Evolutionary conservation across 1,284 basidiomycete genomes (phyloP), one percentile per base, ranked within the genome.

Genomic region (Sphaerobolus stellatus): DNA sequence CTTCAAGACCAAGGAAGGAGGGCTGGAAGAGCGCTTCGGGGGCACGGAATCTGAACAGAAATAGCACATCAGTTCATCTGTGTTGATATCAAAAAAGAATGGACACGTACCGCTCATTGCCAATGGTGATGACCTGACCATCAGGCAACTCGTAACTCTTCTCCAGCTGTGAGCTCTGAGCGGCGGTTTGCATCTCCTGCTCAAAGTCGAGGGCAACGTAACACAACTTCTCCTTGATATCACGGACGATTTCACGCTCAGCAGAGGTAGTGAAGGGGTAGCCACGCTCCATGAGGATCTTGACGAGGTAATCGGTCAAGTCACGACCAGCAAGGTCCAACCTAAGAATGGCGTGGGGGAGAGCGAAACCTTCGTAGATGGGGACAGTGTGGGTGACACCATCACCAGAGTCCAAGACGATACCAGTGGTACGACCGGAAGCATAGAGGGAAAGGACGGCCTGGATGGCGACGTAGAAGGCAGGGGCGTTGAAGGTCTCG

Each of bases 1-100:
- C 85, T 76, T 98, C 94, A 54, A 95, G 86, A 68, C 94, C 95
- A 56, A 97, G 79, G 81, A 98, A 86, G 48, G 90, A 81, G 52
- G 95, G 95, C 79, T 97, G 92, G 93, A 98, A 98, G 68, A 98
- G 86, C 43, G 93, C 93, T 74, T 98, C 95, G 58, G 95, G 94
- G 61, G 91, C 88, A 71, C 94, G 92, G 94, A 98, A 98, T 63
- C 88, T 90, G 60, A 29, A 28, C 30, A 46, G 13, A 34, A 52
- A n/a, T 7, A 56, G 36, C 22, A 5, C 36, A 3, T n/a, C 20
- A 24, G 25, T 49, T 50, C 20, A 56, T 55, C 38, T 52, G 54
- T 33, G 62, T 1, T n/a, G n/a, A n/a, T n/a, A n/a, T n/a, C n/a
- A 38, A 3, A 22, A 38, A 3, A 22, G n/a, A 38, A 3, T n/a